Evolutionary conservation across 345 rosid species (phyloP).

Genomic region (Schrenkiella parvula): DNA sequence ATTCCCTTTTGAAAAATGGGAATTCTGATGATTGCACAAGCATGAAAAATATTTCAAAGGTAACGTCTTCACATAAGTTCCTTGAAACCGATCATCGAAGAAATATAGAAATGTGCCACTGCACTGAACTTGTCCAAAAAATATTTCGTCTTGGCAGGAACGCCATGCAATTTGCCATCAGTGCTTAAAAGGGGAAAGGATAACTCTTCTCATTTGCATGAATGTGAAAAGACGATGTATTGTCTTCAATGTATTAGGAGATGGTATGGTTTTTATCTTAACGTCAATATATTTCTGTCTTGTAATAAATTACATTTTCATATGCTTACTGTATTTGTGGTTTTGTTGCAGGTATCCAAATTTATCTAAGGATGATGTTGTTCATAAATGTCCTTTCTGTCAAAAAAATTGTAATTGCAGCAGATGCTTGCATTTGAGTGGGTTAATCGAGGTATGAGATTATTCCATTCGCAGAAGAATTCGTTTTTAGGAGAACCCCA

Average conservation of each 20-base stretch:
- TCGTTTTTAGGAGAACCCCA: neutral
- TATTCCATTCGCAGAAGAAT: neutral
- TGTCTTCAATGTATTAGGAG: conserved; percentile 54
- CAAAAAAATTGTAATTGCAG: conserved; percentile 77
- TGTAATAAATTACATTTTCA: neutral
- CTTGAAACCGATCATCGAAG: neutral
- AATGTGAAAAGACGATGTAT: conserved; percentile 42
- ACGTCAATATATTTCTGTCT: neutral
- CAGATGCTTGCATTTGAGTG: conserved; percentile 61
- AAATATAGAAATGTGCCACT: neutral
- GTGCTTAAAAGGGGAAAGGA: conserved; percentile 56
- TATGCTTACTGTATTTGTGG: neutral
- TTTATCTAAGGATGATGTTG: conserved; percentile 48
- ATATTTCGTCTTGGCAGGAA: conserved; percentile 19
- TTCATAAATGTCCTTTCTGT: conserved; percentile 69
- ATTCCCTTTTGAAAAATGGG: conserved; percentile 7
- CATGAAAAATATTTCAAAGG: conserved; percentile 12
- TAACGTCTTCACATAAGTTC: neutral
- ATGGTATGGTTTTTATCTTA: conserved; percentile 46
- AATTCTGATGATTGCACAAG: neutral
- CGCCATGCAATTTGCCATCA: conserved; percentile 57
- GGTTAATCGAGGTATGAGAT: conserved; percentile 52
- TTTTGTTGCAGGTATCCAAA: conserved; percentile 64
- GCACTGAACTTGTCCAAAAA: conserved; percentile 1
- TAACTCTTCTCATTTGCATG: conserved; percentile 50